Evolutionary conservation across 352 stramenopile species (phyloP).

Genomic region (Phytophthora colocasiae): DNA sequence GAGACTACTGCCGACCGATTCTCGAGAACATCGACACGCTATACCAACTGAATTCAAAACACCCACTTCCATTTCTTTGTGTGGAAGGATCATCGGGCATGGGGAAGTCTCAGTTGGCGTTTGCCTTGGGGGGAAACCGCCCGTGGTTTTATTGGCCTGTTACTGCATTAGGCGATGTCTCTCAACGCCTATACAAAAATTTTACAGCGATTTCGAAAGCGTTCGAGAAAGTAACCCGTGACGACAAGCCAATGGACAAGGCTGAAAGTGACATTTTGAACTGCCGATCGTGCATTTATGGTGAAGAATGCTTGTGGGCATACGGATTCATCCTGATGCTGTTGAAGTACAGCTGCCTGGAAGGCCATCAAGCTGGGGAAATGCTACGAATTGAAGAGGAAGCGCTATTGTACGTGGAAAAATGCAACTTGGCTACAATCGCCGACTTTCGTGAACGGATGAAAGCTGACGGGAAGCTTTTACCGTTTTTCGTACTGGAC

Average conservation of each 20-base stretch:
- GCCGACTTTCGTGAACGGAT: background rate
- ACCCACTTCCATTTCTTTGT: conserved; percentile 9
- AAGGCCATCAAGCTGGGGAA: background rate
- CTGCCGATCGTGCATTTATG: background rate
- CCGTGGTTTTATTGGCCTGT: conserved; percentile 3
- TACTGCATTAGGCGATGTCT: background rate
- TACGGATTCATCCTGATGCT: background rate
- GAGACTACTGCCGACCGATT: background rate
- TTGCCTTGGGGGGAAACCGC: background rate
- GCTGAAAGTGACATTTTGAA: background rate
- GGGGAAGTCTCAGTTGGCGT: conserved; percentile 1
- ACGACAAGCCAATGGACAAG: background rate
- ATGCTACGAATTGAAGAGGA: background rate
- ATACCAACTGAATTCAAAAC: background rate
- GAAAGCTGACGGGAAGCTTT: too few species aligned
- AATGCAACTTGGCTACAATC: background rate
- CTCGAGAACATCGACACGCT: conserved; percentile 2
- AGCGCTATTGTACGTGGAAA: background rate
- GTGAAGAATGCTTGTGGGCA: background rate
- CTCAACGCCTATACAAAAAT: background rate
- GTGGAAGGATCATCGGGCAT: conserved; percentile 10
- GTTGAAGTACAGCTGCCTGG: background rate
- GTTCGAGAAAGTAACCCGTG: background rate
- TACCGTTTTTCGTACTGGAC: conserved; percentile 15
- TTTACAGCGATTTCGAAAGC: background rate